Evolutionary conservation across 345 rosid genomes (phyloP), one percentile per base, ranked within the genome.

Genomic region (Lagerstroemia speciosa): DNA sequence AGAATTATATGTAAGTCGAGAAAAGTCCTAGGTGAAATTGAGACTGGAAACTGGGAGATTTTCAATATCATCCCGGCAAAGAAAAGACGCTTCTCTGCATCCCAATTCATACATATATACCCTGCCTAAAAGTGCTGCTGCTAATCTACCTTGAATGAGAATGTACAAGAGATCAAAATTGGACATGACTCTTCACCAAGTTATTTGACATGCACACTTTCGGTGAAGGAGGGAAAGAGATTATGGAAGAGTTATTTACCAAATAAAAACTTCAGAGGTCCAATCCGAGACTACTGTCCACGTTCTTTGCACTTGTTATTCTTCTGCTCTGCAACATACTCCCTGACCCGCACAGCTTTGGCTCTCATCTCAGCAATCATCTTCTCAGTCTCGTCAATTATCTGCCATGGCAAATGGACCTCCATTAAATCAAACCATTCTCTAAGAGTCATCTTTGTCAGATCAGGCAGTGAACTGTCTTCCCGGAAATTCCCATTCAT

Each of bases 341-440:
- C 74, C 19, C 43, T 57, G 27, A 91, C 79, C 64, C 75, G 84
- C 40, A 34, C 66, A 38, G 88, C 75, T 73, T 78, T 89, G 41
- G 1, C 73, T 76, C 72, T 81, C 90, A 91, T 86, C 43, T 68
- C 82, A 48, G 80, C 82, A 38, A 89, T 83, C 77, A 84, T 70
- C 84, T 81, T 79, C 79, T 89, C 95, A 0, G 93, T 84, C 26
- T 75, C 85, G 33, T 83, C 83, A 3, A 68, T 41, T 50, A 80
- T 84, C 79, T 84, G 87, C 76, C 81, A 77, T 2, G 75, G 85
- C 72, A 85, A 62, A 55, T 85, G 43, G 57, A 64, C 78, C 73
- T 83, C 87, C 85, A 88, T 55, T 68, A 52, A 81, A 65, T 81
- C 81, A 69, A 89, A 87, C 97, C 91, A 94, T 36, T 91, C 81